Evolutionary conservation across 441 rosid species (phyloP).

Genomic region (Arabidopsis lyrata): DNA sequence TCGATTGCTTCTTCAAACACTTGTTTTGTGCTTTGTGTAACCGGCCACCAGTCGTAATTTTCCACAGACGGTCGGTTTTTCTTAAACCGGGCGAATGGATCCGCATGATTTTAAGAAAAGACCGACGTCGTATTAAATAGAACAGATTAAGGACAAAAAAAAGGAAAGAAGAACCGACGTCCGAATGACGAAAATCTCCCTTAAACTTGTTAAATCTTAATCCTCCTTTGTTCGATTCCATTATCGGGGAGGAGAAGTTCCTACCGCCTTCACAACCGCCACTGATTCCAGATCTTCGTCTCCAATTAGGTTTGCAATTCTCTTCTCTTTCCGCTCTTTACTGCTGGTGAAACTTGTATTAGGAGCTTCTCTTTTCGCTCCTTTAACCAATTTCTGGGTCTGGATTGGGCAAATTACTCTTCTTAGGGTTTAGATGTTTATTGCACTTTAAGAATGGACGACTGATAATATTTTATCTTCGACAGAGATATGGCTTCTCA

Average conservation of each 20-base stretch:
- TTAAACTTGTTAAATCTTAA: not conserved
- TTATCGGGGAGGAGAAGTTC: not conserved
- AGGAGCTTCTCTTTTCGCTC: not conserved
- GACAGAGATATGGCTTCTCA: constrained; percentile 39
- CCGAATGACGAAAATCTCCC: not conserved
- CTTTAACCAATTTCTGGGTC: not conserved
- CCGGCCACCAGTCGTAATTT: not conserved
- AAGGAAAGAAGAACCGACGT: not conserved
- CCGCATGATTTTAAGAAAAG: not conserved
- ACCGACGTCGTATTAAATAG: no score
- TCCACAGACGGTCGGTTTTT: no score
- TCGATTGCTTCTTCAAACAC: no score
- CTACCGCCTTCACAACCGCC: not conserved
- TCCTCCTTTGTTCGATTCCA: not conserved
- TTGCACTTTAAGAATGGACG: not conserved
- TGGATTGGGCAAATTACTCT: not conserved
- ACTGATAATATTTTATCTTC: constrained; percentile 1
- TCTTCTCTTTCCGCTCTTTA: not conserved
- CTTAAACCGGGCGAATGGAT: not conserved
- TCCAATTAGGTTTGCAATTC: not conserved
- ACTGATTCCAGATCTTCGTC: not conserved
- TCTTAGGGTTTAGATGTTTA: constrained; percentile 10
- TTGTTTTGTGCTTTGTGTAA: no score
- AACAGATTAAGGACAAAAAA: not conserved
- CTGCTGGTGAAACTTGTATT: not conserved